Evolutionary conservation across 129 eudicot species (phyloP), one percentile per base, ranked within the genome.

Genomic region (Flaveria brownii): DNA sequence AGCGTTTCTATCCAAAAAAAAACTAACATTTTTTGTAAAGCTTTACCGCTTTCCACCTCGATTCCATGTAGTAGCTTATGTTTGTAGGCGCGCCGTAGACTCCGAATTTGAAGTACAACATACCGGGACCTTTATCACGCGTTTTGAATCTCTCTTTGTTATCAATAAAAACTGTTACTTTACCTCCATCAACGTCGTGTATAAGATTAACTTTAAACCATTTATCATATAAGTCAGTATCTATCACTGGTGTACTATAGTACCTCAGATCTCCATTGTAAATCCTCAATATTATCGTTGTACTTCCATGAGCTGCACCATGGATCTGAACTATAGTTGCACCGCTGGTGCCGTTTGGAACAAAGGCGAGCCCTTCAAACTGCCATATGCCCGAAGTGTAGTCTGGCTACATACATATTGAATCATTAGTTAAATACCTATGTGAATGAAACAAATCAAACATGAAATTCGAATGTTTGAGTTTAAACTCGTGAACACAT

Each of bases 281-380:
- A 17, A 86, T 82, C 51, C 90, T 76, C 33, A 86, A 10, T 7
- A 83, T 43, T 54, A 80, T 59, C 0, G 90, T 86, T 16, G 90
- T 70, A 0, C 62, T 62, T 9, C 73, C 85, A 9, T 69, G 76
- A n/a, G 81, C 39, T 9, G 85, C 90, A 9, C 90, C 90, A 63
- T 80, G 85, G 28, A 83, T 86, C 17, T 86, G 85, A 22, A 83
- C 66, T 17, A 86, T 65, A 1, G 83, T 80, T 0, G 82, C 85
- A 16, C 90, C 90, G 2, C 79, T 76, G 2, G 90, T 86, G 47
- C 90, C 90, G 23, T 83, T 86, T 6, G 85, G 90, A 39, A 86
- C 78, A 11, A 80, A 83, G 5, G 74, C 85, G 23, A 73, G 17
- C 15, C 90, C 87, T 71, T 86, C 87, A 30, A 86, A 77, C 68